These are phyloP conservation scores for Apiospora malaysiana DNA, from an alignment of 2,329 filamentous ascomycete genomes.

Conservation along the genomic window DNA sequence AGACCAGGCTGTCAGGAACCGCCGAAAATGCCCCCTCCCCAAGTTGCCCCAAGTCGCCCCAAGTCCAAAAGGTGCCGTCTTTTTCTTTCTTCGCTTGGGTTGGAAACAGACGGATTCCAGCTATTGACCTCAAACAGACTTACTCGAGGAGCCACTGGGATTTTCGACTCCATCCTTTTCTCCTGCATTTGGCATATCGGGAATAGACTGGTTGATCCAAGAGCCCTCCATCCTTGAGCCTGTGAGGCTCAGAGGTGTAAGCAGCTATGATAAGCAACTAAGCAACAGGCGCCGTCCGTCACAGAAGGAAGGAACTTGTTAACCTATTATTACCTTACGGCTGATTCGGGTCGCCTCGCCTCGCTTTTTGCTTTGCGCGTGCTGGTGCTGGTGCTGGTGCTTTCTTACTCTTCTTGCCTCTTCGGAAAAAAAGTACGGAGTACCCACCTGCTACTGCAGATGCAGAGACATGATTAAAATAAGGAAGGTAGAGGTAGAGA, in stretches of 20 bases:
- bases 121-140: conserved; percentile 15
- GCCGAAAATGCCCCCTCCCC: neutral
- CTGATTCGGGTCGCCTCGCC: neutral
- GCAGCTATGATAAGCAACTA: neutral
- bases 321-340: neutral
- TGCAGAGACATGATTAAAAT: too few relatives aligned
- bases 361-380: neutral
- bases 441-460: too few relatives aligned
- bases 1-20: neutral
- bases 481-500: too few relatives aligned
- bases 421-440: too few relatives aligned
- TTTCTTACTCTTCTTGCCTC: neutral
- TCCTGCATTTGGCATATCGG: conserved; percentile 6
- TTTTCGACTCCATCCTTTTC: conserved; percentile 5
- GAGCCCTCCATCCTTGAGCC: neutral
- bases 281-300: conserved; percentile 3
- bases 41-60: too few relatives aligned
- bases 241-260: neutral
- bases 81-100: conserved; percentile 9
- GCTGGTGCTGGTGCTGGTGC: neutral
- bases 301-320: neutral
- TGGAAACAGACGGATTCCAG: neutral
- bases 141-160: neutral
- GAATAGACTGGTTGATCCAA: neutral
- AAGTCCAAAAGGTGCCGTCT: neutral